Percentiles rank a stretch among this genome's conserved stretches.
phyloP scores from a whole-genome alignment of 805 yeast genomes.

The Wickerhamiella allomyrinae region DNA sequence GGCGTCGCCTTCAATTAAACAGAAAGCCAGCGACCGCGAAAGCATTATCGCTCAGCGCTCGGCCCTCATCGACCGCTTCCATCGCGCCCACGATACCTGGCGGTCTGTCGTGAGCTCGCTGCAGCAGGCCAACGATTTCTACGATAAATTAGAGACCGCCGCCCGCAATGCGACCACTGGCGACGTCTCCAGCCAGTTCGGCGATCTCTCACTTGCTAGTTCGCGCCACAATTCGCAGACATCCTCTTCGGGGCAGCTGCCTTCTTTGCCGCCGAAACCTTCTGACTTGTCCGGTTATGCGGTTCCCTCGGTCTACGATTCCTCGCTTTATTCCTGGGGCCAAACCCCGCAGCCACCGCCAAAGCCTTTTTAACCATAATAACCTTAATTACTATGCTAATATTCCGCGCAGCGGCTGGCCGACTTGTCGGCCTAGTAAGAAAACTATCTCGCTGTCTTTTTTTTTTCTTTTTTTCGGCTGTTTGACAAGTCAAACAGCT shows the following conservation, averaged over 20 bases:
- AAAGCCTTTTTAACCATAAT: too few species aligned
- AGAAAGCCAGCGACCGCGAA: constrained; percentile 28
- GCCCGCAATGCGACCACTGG: constrained; percentile 12
- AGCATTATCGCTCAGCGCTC: constrained; percentile 24
- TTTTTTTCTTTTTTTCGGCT: too few species aligned
- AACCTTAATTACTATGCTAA: too few species aligned
- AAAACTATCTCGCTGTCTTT: too few species aligned
- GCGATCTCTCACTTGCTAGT: neutral
- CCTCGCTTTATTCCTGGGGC: constrained; percentile 10
- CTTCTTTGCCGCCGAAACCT: constrained; percentile 8
- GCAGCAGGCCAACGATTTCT: constrained; percentile 48
- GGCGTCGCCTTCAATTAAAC: constrained; percentile 32
- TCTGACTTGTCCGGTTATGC: constrained; percentile 12
- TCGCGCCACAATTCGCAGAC: constrained; percentile 6
- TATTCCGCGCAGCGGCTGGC: too few species aligned
- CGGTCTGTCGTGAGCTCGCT: constrained; percentile 43
- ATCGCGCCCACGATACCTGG: constrained; percentile 44
- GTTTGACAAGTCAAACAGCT: too few species aligned
- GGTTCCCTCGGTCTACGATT: constrained; percentile 15
- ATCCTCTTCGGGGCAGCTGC: constrained; percentile 14
- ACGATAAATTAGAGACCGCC: constrained; percentile 34
- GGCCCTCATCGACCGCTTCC: constrained; percentile 29
- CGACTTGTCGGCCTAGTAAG: too few species aligned
- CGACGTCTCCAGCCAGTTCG: neutral
- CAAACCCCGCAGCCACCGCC: neutral